phyloP scores from a whole-genome alignment of 148 eudicot species.

The Chenopodium album region DNA sequence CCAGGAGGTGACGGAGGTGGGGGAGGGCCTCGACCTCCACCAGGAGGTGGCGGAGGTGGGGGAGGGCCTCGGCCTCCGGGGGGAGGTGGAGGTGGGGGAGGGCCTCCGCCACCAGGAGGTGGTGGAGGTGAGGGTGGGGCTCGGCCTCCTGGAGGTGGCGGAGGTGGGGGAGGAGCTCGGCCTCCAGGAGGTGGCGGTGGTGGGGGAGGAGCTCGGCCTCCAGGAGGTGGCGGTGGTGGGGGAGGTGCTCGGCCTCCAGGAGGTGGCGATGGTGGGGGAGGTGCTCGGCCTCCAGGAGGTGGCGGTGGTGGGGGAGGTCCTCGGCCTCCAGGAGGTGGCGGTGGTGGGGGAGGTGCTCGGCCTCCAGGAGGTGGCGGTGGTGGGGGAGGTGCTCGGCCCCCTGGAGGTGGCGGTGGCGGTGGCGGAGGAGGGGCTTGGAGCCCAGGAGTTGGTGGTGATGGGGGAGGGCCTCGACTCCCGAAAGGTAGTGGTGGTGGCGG shows the following conservation, averaged over 20 bases:
- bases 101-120: constrained; percentile 56
- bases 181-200: constrained; percentile 28
- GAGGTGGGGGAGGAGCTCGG: constrained; percentile 45
- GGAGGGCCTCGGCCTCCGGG: constrained; percentile 63
- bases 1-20: constrained; percentile 60
- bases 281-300: constrained; percentile 27
- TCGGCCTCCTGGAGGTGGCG: constrained; percentile 39
- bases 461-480: background rate
- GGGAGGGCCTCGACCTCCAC: constrained; percentile 38
- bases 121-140: constrained; percentile 57
- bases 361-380: constrained; percentile 20
- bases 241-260: constrained; percentile 38
- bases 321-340: constrained; percentile 18
- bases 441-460: constrained; percentile 28
- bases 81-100: constrained; percentile 70
- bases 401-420: constrained; percentile 10
- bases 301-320: constrained; percentile 29
- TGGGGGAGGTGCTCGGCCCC: constrained; percentile 17
- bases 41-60: constrained; percentile 61
- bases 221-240: constrained; percentile 36
- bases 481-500: constrained; percentile 35
- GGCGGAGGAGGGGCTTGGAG: constrained; percentile 15
- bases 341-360: constrained; percentile 19
- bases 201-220: constrained; percentile 22
- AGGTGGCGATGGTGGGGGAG: constrained; percentile 41